These are phyloP conservation scores for Coprinellus aureogranulatus DNA, from an alignment of 768 basidiomycete genomes.

Conservation along the genomic window DNA sequence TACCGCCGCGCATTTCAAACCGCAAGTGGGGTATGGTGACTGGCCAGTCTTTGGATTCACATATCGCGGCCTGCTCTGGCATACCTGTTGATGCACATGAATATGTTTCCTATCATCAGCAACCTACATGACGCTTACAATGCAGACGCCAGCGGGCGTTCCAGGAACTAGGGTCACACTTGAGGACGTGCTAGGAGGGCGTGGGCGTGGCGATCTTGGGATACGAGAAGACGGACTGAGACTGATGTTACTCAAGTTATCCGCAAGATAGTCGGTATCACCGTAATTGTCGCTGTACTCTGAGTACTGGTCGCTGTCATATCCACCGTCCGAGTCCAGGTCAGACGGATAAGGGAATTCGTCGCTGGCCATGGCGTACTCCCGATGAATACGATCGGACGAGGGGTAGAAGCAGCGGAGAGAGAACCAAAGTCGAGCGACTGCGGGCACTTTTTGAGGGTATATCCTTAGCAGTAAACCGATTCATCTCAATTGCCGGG, in stretches of 20 bases:
- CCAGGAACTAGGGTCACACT: not conserved
- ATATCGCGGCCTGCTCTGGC: not conserved
- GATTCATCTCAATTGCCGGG: not conserved
- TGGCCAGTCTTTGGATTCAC: not conserved
- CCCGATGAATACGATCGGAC: not conserved
- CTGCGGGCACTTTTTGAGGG: not conserved
- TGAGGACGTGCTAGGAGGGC: too few species aligned
- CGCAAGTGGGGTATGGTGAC: not conserved
- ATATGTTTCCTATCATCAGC: too few species aligned
- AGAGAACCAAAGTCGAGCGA: not conserved
- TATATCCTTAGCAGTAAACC: not conserved
- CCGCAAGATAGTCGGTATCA: not conserved
- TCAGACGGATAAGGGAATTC: slow-evolving; percentile 3
- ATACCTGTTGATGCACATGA: not conserved
- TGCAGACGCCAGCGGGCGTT: not conserved
- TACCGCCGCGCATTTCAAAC: not conserved
- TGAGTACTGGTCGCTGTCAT: not conserved
- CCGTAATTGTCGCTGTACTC: not conserved
- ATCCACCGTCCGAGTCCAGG: slow-evolving; percentile 5
- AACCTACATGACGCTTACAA: not conserved
- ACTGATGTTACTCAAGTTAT: not conserved
- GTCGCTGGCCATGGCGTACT: not conserved
- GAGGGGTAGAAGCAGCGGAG: not conserved
- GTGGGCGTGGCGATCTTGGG: not conserved
- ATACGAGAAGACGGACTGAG: not conserved